Conservation (phyloP, 768 basidiomycete genomes). For the Auriculariales sp. region DNA sequence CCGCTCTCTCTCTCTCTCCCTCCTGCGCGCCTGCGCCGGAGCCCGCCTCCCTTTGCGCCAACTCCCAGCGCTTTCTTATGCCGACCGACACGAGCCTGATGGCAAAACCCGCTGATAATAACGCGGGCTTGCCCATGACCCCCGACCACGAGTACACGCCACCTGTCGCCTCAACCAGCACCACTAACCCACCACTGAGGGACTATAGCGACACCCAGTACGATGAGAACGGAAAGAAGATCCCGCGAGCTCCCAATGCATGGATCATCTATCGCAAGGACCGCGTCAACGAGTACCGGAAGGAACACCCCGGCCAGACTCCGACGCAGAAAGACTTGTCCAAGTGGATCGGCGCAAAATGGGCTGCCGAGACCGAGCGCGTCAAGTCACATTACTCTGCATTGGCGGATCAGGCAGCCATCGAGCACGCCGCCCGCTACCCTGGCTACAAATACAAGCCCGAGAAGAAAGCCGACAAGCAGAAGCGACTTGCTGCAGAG, state of each 20-base stretch:
- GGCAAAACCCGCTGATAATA: no score
- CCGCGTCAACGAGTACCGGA: conserved; percentile 30
- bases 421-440: conserved; percentile 33
- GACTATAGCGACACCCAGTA: no score
- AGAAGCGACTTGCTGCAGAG: background rate
- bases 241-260: conserved; percentile 60
- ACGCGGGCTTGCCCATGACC: no score
- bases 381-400: conserved; percentile 34
- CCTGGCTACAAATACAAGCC: conserved; percentile 27
- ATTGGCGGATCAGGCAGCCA: conserved; percentile 22
- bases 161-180: no score
- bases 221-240: no score
- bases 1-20: no score
- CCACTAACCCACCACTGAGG: no score
- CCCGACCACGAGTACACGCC: no score
- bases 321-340: conserved; percentile 50
- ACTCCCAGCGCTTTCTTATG: no score
- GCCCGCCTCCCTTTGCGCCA: no score
- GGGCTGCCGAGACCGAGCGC: conserved; percentile 38
- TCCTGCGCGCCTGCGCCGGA: no score
- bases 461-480: background rate
- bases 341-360: conserved; percentile 44
- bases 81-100: no score
- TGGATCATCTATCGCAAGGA: conserved; percentile 73
- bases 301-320: conserved; percentile 12